Evolutionary conservation across 2,329 filamentous ascomycete genomes (phyloP), one percentile per base, ranked within the genome.

Genomic region (Fusarium citri): DNA sequence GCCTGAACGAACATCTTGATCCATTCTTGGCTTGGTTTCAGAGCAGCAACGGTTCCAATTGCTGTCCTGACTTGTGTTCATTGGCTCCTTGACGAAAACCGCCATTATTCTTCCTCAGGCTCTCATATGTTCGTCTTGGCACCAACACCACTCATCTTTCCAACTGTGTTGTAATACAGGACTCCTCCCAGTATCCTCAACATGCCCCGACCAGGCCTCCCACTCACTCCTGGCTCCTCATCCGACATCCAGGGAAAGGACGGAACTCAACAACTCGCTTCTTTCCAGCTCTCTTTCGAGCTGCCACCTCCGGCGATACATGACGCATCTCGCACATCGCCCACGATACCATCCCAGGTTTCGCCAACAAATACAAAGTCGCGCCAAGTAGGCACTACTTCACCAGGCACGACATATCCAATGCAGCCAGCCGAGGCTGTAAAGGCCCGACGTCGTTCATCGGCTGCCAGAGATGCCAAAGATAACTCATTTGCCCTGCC

Each of bases 401-500:
- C 76, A 14, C 71, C 74, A 6, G 69, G 61, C 26, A 65, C 77
- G 16, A 72, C 78, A 28, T 85, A 83, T 69, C 82, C 83, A 16
- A 80, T 85, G 73, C 84, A 86, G 67, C 79, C 83, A 20, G 83
- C 83, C 64, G 84, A 86, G 74, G 80, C 84, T 0, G 84, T 87
- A 69, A 87, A 87, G 72, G 81, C 84, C n/a, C 82, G 86, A 54
- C 81, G 87, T 59, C 82, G 87, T 42, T 83, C 84, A 0, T 85
- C 87, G 18, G 78, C 83, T 15, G 79, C 82, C 20, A 78, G 77
- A 51, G 77, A 82, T 16, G 76, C 81, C 60, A 83, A 84, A 59
- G 90, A 89, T 70, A 87, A 89, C 72, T 83, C 87, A 49, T 97
- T 97, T 78, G 87, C 92, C 12, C 87, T 99, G 18, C 96, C 96